Evolutionary conservation across 1,139 yeast genomes (phyloP).

Genomic region (Hyphopichia wangnamkhiaoensis): DNA sequence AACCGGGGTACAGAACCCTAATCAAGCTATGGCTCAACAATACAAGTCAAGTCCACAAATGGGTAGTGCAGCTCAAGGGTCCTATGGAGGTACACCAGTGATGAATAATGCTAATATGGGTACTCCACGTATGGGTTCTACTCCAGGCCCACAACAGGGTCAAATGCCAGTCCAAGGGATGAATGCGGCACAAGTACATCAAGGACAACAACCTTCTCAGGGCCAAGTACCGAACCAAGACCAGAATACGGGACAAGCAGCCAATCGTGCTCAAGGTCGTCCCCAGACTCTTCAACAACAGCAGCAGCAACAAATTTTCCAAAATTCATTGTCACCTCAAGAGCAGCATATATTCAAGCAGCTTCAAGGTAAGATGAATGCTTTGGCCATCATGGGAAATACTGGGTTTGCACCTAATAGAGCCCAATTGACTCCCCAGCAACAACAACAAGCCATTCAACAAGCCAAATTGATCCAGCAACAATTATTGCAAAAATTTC

Average conservation of each 20-base stretch:
- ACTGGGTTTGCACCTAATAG: slow-evolving; percentile 48
- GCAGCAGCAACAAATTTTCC: slow-evolving; percentile 51
- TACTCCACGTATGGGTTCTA: slow-evolving; percentile 3
- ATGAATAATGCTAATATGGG: slow-evolving; percentile 10
- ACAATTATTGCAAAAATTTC: slow-evolving; percentile 45
- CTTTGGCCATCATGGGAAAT: slow-evolving; percentile 48
- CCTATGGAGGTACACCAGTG: slow-evolving; percentile 14
- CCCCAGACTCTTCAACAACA: slow-evolving; percentile 34
- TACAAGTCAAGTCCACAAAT: slow-evolving; percentile 10
- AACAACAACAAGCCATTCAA: slow-evolving; percentile 47
- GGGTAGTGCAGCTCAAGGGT: slow-evolving; percentile 12
- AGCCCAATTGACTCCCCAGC: slow-evolving; percentile 44
- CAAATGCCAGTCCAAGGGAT: slow-evolving; percentile 9
- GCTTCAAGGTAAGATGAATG: slow-evolving; percentile 41
- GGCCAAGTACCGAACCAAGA: slow-evolving; percentile 1
- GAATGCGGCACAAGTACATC: slow-evolving; percentile 11
- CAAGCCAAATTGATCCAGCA: slow-evolving; percentile 48
- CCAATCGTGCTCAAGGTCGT: slow-evolving; percentile 1
- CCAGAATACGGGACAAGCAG: slow-evolving; percentile 4
- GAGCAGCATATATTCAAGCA: slow-evolving; percentile 49
- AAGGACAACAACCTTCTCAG: not conserved
- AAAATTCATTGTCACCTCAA: slow-evolving; percentile 41
- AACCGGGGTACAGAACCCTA: too few species aligned
- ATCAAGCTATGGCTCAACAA: slow-evolving; percentile 2
- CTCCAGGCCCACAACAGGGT: slow-evolving; percentile 5